Base-by-base conservation (phyloP, 306 rosid genomes). In the Prunus mongolica region DNA sequence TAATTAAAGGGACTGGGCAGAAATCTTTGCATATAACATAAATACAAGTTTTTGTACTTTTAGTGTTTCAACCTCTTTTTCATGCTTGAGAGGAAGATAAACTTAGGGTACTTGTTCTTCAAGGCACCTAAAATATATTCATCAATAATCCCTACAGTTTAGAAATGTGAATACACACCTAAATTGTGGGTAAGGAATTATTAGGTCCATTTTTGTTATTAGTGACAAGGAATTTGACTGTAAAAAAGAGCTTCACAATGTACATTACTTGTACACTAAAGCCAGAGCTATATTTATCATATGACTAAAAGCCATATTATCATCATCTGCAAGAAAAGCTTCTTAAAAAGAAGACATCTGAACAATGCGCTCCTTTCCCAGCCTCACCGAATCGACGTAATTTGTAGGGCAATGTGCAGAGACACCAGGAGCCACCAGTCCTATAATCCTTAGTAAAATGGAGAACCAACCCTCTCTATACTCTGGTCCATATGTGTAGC, bases 391-490 rank as follows among this genome's bases (percentile, higher is more conserved):
- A 78, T 88, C 79, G 28, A 91, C 79, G 67, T 91, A 93, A 82
- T 91, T 82, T 47, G 82, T 78, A 34, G 90, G 80, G 76, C 83
- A 76, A 80, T 93, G 97, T 20, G 90, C 91, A 44, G 91, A 77
- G 77, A 91, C 24, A 28, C 96, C 95, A 73, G 98, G 93, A 84
- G 89, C 64, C 60, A 67, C 81, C 19, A 91, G 85, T 76, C 98
- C 98, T 22, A 84, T 41, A 38, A 85, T 66, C 76, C 95, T 85
- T 38, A 41, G 19, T 77, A 84, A 41, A 54, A 72, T 74, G 79
- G 82, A 67, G 81, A 91, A 84, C 96, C 93, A 89, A 6, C 91
- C 89, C 73, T 93, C 93, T 67, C 57, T 84, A 49, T 91, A 91
- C 62, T 83, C 91, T 73, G 85, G 74, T 72, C 98, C 98, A 51